Evolutionary conservation across 768 basidiomycete species (phyloP).

Genomic region (Pleurotus tuoliensis): DNA sequence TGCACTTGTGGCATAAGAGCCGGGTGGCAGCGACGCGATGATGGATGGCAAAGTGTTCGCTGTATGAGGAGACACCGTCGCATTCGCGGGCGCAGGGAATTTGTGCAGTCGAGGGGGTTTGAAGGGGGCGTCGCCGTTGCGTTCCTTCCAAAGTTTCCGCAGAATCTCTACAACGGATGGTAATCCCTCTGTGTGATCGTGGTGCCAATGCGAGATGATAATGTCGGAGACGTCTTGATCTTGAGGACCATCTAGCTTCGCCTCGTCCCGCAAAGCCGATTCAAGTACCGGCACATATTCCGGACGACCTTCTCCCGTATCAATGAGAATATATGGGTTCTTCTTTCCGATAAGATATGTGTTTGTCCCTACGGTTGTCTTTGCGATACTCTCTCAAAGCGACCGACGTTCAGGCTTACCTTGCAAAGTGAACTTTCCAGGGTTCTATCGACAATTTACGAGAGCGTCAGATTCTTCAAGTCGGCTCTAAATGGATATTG

Average conservation of each 20-base stretch:
- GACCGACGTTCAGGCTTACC: slow-evolving; percentile 34
- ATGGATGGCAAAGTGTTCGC: slow-evolving; percentile 37
- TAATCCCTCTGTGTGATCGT: slow-evolving; percentile 81
- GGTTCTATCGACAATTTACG: slow-evolving; percentile 51
- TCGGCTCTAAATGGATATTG: no score
- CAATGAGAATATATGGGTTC: slow-evolving; percentile 75
- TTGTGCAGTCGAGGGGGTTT: slow-evolving; percentile 75
- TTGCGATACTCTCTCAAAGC: background rate
- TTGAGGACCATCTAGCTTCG: slow-evolving; percentile 27
- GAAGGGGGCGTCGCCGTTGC: slow-evolving; percentile 43
- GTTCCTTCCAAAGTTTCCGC: slow-evolving; percentile 53
- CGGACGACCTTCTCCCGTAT: slow-evolving; percentile 74
- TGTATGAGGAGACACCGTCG: slow-evolving; percentile 15
- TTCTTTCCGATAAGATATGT: slow-evolving; percentile 76
- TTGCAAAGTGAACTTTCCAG: slow-evolving; percentile 85
- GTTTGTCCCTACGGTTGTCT: slow-evolving; percentile 63
- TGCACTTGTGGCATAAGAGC: slow-evolving; percentile 41
- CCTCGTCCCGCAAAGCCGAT: slow-evolving; percentile 42
- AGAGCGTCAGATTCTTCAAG: no score
- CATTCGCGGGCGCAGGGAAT: slow-evolving; percentile 39
- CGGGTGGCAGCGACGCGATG: slow-evolving; percentile 35
- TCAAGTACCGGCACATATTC: slow-evolving; percentile 67
- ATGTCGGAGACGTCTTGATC: slow-evolving; percentile 79
- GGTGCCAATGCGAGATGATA: slow-evolving; percentile 87
- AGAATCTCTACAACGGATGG: slow-evolving; percentile 66